Percentiles rank a stretch among this genome's conserved stretches.
phyloP scores from a whole-genome alignment of 805 yeast genomes.

The Ogataea corticis region DNA sequence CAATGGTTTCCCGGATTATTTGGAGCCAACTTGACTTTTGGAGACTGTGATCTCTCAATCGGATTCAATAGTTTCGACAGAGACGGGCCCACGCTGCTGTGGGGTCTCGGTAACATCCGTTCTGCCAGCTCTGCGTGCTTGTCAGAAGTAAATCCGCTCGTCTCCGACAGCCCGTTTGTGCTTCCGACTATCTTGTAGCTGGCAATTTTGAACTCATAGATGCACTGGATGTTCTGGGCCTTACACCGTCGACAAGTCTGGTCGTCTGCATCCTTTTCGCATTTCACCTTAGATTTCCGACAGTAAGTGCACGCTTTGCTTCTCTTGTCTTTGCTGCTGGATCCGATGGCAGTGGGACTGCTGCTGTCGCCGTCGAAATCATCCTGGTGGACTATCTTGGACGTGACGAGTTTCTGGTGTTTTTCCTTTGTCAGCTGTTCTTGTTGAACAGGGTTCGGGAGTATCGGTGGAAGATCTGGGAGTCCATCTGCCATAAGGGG shows the following conservation, averaged over 20 bases:
- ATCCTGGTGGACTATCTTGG: conserved; percentile 20
- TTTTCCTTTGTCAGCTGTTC: conserved; percentile 12
- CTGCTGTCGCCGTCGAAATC: conserved; percentile 1
- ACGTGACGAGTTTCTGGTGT: conserved; percentile 17
- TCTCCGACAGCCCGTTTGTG: conserved; percentile 10
- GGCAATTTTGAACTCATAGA: conserved; percentile 56
- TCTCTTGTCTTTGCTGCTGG: conserved; percentile 26
- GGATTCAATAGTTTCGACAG: conserved; percentile 22
- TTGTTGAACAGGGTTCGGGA: conserved; percentile 28
- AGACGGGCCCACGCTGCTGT: conserved; percentile 10
- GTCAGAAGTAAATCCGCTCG: neutral
- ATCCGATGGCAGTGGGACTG: neutral
- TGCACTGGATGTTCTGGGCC: conserved; percentile 52
- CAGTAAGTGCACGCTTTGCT: conserved; percentile 65
- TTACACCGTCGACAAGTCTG: conserved; percentile 61
- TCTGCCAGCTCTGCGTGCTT: neutral
- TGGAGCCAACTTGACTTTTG: neutral
- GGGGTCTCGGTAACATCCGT: neutral
- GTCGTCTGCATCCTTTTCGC: conserved; percentile 46
- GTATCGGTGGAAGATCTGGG: conserved; percentile 11
- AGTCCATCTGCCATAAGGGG: neutral
- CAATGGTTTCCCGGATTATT: conserved; percentile 23
- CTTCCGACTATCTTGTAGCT: conserved; percentile 36
- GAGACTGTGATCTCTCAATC: conserved; percentile 10
- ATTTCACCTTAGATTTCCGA: conserved; percentile 61